phyloP scores from a whole-genome alignment of 768 basidiomycete species.

The Cantharellus anzutake region DNA sequence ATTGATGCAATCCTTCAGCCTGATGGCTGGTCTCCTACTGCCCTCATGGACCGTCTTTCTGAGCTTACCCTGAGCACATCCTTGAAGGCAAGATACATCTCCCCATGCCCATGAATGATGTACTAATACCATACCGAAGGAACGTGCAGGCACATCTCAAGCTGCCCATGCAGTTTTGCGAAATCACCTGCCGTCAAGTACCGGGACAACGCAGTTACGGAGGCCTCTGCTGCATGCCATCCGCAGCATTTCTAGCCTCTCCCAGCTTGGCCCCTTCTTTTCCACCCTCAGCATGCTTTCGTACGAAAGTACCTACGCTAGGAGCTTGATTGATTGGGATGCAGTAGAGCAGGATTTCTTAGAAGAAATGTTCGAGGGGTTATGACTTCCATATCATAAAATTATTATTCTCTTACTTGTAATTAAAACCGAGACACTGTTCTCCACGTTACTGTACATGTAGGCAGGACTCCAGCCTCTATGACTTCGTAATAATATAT shows the following conservation, averaged over 20 bases:
- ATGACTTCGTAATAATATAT: too few relatives aligned
- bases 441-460: too few relatives aligned
- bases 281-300: constrained; percentile 71
- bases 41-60: constrained; percentile 79
- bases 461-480: too few relatives aligned
- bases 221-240: constrained; percentile 51
- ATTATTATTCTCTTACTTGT: too few relatives aligned
- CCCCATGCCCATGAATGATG: not conserved
- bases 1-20: constrained; percentile 86
- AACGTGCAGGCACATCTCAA: not conserved
- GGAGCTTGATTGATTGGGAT: constrained; percentile 73
- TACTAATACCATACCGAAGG: not conserved
- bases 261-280: constrained; percentile 81
- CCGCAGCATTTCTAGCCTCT: constrained; percentile 64
- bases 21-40: constrained; percentile 63
- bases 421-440: too few relatives aligned
- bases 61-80: constrained; percentile 45
- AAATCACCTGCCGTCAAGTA: not conserved
- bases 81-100: not conserved
- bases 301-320: constrained; percentile 76
- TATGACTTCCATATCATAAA: not conserved
- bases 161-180: not conserved
- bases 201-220: constrained; percentile 35
- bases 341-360: constrained; percentile 65
- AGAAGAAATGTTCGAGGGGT: constrained; percentile 73